Percentiles rank a stretch among this genome's conserved stretches.
Conservation (phyloP, 164 flowering plant genomes). For the Litsea cubeba region DNA sequence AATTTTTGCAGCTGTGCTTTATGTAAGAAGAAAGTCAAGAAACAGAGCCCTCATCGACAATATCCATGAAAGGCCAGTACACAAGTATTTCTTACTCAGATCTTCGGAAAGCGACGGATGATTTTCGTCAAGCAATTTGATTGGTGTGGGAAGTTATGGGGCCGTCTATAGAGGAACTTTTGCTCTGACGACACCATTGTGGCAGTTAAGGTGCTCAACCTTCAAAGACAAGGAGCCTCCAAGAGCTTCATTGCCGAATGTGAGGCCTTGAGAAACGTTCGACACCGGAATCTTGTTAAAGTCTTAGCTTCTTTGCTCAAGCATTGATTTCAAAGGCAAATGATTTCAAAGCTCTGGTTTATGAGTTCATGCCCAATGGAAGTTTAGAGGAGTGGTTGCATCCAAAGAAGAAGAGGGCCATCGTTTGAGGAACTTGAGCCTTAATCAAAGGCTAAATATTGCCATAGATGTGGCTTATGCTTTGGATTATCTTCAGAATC, state of each 20-base stretch:
- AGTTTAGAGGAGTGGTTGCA: conserved; percentile 18
- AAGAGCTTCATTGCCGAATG: conserved; percentile 20
- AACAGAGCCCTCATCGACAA: too few relatives aligned
- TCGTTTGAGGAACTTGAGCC: conserved; percentile 5
- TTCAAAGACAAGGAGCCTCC: conserved; percentile 15
- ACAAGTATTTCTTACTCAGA: conserved; percentile 12
- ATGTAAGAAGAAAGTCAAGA: conserved; percentile 1
- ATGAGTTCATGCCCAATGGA: conserved; percentile 17
- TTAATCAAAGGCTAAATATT: conserved; percentile 25
- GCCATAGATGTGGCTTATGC: conserved; percentile 33
- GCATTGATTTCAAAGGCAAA: conserved; percentile 14
- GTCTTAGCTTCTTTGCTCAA: conserved; percentile 10
- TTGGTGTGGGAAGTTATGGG: conserved; percentile 15
- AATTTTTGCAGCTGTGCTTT: not conserved
- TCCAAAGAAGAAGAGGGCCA: not conserved
- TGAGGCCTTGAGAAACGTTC: not conserved
- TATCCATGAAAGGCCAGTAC: not conserved
- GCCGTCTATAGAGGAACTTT: conserved; percentile 17
- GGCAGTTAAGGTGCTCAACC: conserved; percentile 17
- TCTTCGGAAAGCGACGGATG: conserved; percentile 11
- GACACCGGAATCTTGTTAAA: conserved; percentile 14
- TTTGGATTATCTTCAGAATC: conserved; percentile 29
- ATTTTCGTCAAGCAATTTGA: conserved; percentile 11
- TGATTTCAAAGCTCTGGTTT: conserved; percentile 17
- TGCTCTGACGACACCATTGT: not conserved